These are phyloP conservation scores for Aristolochia contorta DNA, from an alignment of 164 flowering plant genomes.

Conservation along the genomic window DNA sequence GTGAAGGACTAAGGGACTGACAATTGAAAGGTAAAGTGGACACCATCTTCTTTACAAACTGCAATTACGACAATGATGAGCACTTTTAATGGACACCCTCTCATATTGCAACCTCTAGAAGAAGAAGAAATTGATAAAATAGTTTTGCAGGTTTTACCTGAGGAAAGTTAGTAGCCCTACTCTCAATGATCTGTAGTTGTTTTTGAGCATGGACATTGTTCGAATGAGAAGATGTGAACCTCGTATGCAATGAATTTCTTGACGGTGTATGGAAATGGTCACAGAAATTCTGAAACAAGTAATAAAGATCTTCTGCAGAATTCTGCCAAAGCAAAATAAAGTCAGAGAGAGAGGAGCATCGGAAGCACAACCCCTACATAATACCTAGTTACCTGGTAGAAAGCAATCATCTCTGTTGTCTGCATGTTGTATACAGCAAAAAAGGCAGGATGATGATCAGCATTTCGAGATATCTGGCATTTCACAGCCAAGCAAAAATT, in stretches of 20 bases:
- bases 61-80: slow-evolving; percentile 10
- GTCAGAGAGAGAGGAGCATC: slow-evolving; percentile 5
- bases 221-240: slow-evolving; percentile 88
- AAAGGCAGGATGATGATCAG: slow-evolving; percentile 79
- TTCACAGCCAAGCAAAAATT: background rate
- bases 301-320: slow-evolving; percentile 77
- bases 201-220: slow-evolving; percentile 80
- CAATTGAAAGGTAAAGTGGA: slow-evolving; percentile 71
- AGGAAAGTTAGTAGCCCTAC: slow-evolving; percentile 49
- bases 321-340: slow-evolving; percentile 32
- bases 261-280: slow-evolving; percentile 72
- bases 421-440: slow-evolving; percentile 97
- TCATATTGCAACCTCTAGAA: background rate
- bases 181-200: slow-evolving; percentile 53
- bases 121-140: background rate
- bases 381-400: slow-evolving; percentile 60
- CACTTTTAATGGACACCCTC: background rate
- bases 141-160: slow-evolving; percentile 38
- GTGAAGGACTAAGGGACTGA: slow-evolving; percentile 93
- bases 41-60: slow-evolving; percentile 95
- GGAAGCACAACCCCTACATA: slow-evolving; percentile 1
- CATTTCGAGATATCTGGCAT: slow-evolving; percentile 71
- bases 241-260: slow-evolving; percentile 45
- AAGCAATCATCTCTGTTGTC: slow-evolving; percentile 82
- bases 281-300: slow-evolving; percentile 71